A percentile compares a stretch with the other conserved stretches of the same genome.
These are phyloP conservation scores for Chytriomyces hyalinus DNA, from an alignment of 192 early-diverging fungal genomes.

Conservation along the genomic window DNA sequence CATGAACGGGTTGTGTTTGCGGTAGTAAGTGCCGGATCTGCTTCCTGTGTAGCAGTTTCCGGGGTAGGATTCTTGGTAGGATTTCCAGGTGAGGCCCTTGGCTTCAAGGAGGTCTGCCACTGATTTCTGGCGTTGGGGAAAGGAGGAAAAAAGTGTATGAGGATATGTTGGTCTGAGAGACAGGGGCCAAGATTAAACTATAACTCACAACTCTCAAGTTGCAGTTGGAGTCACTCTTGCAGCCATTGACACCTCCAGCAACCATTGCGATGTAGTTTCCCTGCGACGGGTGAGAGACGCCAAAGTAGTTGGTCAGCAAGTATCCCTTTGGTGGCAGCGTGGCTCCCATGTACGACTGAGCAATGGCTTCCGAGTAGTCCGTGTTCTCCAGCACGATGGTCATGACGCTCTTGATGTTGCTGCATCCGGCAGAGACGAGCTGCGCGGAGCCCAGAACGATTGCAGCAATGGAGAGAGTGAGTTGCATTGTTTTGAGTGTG, in stretches of 20 bases:
- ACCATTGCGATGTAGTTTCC: conserved; percentile 76
- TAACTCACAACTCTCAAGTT: conserved; percentile 43
- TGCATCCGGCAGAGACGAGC: not conserved
- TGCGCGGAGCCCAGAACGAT: no score
- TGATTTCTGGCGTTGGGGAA: conserved; percentile 7
- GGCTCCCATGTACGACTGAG: conserved; percentile 42
- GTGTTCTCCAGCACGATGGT: conserved; percentile 45
- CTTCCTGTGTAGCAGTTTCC: conserved; percentile 53
- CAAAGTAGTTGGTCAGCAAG: conserved; percentile 64
- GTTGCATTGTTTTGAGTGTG: no score
- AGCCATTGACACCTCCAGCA: conserved; percentile 53
- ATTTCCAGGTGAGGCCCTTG: conserved; percentile 63
- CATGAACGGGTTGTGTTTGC: conserved; percentile 80
- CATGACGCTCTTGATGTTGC: conserved; percentile 30
- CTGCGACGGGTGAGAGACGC: conserved; percentile 66
- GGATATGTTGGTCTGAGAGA: not conserved
- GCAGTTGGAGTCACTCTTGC: conserved; percentile 49
- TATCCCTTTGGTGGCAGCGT: conserved; percentile 43
- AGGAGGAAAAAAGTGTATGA: not conserved
- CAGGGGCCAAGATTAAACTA: not conserved
- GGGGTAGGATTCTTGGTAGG: conserved; percentile 67
- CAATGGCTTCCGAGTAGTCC: conserved; percentile 33
- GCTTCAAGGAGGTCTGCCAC: conserved; percentile 63
- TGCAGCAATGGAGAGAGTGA: no score
- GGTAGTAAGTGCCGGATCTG: conserved; percentile 50